A percentile compares a stretch with the other conserved stretches of the same genome.
Conservation (phyloP, 169 alveolate species). For the Cryptosporidium baileyi region DNA sequence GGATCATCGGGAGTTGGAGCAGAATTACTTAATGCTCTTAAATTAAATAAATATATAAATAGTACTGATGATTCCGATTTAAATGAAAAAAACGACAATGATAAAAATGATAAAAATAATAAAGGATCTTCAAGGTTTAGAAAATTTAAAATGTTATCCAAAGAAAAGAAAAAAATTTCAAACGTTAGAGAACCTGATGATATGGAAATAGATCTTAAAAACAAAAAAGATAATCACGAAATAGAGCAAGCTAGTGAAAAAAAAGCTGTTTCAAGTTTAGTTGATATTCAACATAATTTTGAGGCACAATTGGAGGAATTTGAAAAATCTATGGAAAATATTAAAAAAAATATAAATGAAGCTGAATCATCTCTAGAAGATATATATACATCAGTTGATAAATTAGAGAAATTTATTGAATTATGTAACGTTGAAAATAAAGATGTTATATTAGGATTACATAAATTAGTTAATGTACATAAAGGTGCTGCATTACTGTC, state of each 20-base stretch:
- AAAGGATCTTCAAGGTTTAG: neutral
- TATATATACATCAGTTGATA: slow-evolving; percentile 7
- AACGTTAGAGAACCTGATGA: neutral
- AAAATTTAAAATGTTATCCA: neutral
- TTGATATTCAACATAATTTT: slow-evolving; percentile 27
- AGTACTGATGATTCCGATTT: slow-evolving; percentile 8
- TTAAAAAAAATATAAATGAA: slow-evolving; percentile 1
- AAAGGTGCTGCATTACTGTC: slow-evolving; percentile 52
- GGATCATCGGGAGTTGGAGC: slow-evolving; percentile 54
- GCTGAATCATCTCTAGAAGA: slow-evolving; percentile 27
- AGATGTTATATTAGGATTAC: slow-evolving; percentile 40
- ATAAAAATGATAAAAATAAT: neutral
- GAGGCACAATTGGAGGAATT: neutral
- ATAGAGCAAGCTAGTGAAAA: slow-evolving; percentile 25
- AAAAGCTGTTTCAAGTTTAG: neutral
- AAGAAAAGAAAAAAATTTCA: neutral
- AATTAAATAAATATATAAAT: neutral
- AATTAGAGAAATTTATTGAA: slow-evolving; percentile 43
- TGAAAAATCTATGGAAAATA: neutral
- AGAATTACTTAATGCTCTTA: slow-evolving; percentile 12
- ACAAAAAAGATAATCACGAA: neutral
- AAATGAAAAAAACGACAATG: neutral
- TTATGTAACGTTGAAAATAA: slow-evolving; percentile 44
- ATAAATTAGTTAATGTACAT: slow-evolving; percentile 32
- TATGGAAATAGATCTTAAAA: slow-evolving; percentile 22